phyloP scores from a whole-genome alignment of 371 early-diverging fungal genomes.

The Circinella minor region DNA sequence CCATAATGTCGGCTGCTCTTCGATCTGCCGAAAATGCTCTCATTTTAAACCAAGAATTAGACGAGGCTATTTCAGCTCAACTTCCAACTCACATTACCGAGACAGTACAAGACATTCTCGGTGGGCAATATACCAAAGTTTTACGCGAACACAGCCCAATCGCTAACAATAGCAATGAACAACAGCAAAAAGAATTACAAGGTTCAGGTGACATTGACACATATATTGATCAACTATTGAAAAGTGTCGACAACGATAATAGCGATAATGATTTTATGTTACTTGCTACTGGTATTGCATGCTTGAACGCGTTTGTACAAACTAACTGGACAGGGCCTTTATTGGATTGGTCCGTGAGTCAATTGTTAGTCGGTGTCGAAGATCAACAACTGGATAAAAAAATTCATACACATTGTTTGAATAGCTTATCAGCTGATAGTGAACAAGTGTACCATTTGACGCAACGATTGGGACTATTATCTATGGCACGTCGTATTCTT shows the following conservation, averaged over 20 bases:
- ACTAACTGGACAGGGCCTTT: conserved; percentile 74
- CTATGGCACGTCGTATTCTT: conserved; percentile 68
- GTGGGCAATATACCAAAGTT: conserved; percentile 39
- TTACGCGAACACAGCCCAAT: conserved; percentile 31
- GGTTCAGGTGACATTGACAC: conserved; percentile 26
- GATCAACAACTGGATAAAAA: conserved; percentile 27
- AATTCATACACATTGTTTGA: conserved; percentile 40
- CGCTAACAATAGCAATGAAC: conserved; percentile 21
- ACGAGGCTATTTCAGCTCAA: conserved; percentile 12
- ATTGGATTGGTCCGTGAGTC: conserved; percentile 39
- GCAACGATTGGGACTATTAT: conserved; percentile 69
- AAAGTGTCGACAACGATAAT: conserved; percentile 14
- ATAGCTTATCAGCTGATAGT: conserved; percentile 72
- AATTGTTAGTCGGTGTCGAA: conserved; percentile 26
- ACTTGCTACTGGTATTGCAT: conserved; percentile 58
- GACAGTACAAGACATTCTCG: conserved; percentile 24
- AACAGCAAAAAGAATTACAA: conserved; percentile 3
- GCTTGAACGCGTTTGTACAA: conserved; percentile 69
- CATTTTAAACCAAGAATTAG: conserved; percentile 19
- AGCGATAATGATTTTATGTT: conserved; percentile 23
- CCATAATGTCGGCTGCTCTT: background rate
- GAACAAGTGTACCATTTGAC: conserved; percentile 87
- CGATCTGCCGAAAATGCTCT: conserved; percentile 23
- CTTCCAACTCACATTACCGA: conserved; percentile 11
- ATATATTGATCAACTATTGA: conserved; percentile 27